Conservation (phyloP, 305 asterid genomes). For the Ruellia speciosa region DNA sequence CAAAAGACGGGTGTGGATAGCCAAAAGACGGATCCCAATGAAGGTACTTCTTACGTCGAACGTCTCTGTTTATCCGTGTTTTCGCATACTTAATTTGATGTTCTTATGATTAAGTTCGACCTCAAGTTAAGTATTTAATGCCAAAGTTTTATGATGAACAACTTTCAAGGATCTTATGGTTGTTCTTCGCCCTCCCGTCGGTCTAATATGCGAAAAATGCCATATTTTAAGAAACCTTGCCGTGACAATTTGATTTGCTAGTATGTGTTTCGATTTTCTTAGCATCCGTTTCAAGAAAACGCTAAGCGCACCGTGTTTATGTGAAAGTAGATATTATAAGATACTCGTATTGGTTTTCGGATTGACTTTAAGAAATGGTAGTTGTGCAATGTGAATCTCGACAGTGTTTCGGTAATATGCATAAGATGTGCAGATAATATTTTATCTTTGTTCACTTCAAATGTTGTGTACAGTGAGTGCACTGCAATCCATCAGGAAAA, state of each 20-base stretch:
- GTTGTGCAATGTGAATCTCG: too few relatives aligned
- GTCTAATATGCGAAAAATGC: too few relatives aligned
- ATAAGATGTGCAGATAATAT: too few relatives aligned
- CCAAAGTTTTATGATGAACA: background rate
- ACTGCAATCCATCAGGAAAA: constrained; percentile 39
- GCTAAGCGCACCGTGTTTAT: too few relatives aligned
- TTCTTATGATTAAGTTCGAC: too few relatives aligned
- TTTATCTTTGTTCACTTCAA: too few relatives aligned
- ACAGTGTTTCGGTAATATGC: too few relatives aligned
- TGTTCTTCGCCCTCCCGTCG: too few relatives aligned
- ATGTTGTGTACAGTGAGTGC: constrained; percentile 51
- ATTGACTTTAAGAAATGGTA: background rate
- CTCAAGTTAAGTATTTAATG: too few relatives aligned
- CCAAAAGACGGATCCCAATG: constrained; percentile 52
- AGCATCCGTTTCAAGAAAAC: background rate
- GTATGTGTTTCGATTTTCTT: background rate
- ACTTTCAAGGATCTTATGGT: background rate
- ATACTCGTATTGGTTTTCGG: background rate
- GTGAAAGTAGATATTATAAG: background rate
- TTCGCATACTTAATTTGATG: too few relatives aligned
- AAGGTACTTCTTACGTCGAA: constrained; percentile 26
- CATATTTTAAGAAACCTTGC: background rate
- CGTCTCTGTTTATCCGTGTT: too few relatives aligned
- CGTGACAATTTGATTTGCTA: background rate
- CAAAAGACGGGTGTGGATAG: constrained; percentile 45